Evolutionary conservation across 2,329 filamentous ascomycete species (phyloP), one percentile per base, ranked within the genome.

Genomic region (Fusarium pseudocircinatum): DNA sequence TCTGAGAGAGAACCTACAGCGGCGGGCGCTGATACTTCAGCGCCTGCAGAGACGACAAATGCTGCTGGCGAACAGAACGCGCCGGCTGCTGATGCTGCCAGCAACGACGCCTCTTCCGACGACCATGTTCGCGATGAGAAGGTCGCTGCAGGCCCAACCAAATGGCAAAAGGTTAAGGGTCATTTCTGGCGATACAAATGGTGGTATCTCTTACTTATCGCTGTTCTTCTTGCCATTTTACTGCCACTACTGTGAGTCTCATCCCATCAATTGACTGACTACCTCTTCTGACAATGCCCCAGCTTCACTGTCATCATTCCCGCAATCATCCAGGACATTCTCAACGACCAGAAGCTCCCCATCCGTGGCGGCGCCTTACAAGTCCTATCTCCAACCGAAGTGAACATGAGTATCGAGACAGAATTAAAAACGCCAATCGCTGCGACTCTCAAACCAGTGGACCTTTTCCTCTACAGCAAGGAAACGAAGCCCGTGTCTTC

Each of bases 221-320:
- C 85, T 37, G 76, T 86, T 34, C 80, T 86, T 10, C 79, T 85
- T 4, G 82, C 82, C 11, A 86, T 87, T 28, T 72, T 86, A 8
- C 67, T 87, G 7, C 85, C 85, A 1, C 74, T 87, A 24, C 69
- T 86, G 85, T 87, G 79, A 79, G 84, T 81, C 20, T 24, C 4
- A 7, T 26, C 5, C 24, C 13, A 6, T 18, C n/a, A 14, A 30
- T 22, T 30, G 26, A 32, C 3, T 10, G n/a, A 36, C 8, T 10
- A 11, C 7, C 18, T 6, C 3, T 6, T 24, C 28, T 40, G 14
- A 50, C 10, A 4, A 15, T 14, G 9, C n/a, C 10, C 24, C 30
- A 87, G 86, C 36, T 87, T 87, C 78, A 78, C 82, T 26, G 80
- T 86, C 24, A 83, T 84, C 13, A 80, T 87, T 34, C 86, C 85